A percentile compares a stretch with the other conserved stretches of the same genome.
Conservation (phyloP, 441 rosid genomes). For the Gossypium schwendimanii region DNA sequence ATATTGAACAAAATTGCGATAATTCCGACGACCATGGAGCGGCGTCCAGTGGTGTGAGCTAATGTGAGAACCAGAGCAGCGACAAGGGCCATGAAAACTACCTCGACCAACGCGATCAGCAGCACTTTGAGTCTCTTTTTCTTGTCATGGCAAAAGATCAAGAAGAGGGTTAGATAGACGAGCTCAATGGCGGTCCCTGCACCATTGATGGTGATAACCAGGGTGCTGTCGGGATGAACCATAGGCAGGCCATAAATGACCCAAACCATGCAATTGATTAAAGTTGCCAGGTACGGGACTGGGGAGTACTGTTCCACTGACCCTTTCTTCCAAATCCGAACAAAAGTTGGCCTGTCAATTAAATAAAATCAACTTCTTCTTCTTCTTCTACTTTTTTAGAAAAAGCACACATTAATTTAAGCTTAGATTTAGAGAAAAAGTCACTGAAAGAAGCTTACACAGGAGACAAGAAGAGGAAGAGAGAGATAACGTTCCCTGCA, state of each 20-base stretch:
- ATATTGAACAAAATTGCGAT: slow-evolving; percentile 48
- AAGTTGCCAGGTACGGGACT: slow-evolving; percentile 67
- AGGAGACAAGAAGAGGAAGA: slow-evolving; percentile 76
- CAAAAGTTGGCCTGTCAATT: slow-evolving; percentile 69
- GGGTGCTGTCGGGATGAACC: slow-evolving; percentile 60
- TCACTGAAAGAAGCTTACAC: slow-evolving; percentile 37
- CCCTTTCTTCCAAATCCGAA: slow-evolving; percentile 49
- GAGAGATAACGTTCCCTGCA: slow-evolving; percentile 70
- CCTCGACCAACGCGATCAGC: slow-evolving; percentile 27
- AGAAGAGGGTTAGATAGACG: slow-evolving; percentile 39
- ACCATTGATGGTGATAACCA: slow-evolving; percentile 73
- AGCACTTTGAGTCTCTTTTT: slow-evolving; percentile 30
- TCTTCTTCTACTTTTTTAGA: background rate
- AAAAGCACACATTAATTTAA: background rate
- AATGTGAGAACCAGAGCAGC: slow-evolving; percentile 33
- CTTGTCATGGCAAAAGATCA: slow-evolving; percentile 37
- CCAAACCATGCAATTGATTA: slow-evolving; percentile 78
- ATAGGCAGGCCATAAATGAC: slow-evolving; percentile 69
- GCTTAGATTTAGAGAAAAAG: too few species aligned
- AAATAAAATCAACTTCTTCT: background rate
- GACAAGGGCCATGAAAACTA: slow-evolving; percentile 30
- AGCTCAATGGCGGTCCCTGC: slow-evolving; percentile 54
- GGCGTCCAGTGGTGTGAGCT: slow-evolving; percentile 35
- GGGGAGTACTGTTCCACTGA: slow-evolving; percentile 82
- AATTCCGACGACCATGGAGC: slow-evolving; percentile 56